Evolutionary conservation across 768 basidiomycete species (phyloP).

Genomic region (Steccherinum ochraceum): DNA sequence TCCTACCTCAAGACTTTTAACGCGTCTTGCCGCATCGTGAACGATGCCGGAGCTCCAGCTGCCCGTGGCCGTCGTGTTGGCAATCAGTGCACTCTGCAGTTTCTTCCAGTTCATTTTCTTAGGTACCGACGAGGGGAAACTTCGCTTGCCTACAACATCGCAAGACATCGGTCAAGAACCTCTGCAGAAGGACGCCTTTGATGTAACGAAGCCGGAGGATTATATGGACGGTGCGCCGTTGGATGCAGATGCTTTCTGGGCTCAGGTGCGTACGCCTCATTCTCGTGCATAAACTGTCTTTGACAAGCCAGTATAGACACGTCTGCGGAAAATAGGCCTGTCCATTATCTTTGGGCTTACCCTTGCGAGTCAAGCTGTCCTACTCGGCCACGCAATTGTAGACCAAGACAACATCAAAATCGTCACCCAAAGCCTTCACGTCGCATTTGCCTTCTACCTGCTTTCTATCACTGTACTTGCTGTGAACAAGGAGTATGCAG

Average conservation of each 20-base stretch:
- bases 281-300: not conserved
- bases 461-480: constrained; percentile 46
- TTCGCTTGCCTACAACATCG: constrained; percentile 36
- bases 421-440: constrained; percentile 38
- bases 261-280: constrained; percentile 30
- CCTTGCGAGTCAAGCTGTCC: constrained; percentile 43
- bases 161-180: no score
- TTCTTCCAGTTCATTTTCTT: no score
- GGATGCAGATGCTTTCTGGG: constrained; percentile 55
- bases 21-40: no score
- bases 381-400: constrained; percentile 48
- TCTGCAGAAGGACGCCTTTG: constrained; percentile 53
- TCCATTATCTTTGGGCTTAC: constrained; percentile 39
- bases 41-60: constrained; percentile 57
- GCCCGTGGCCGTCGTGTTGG: constrained; percentile 42
- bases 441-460: constrained; percentile 54
- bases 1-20: no score
- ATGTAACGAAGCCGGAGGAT: constrained; percentile 70
- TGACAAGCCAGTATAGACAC: constrained; percentile 37
- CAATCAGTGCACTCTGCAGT: constrained; percentile 38
- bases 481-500: constrained; percentile 36
- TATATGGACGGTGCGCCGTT: constrained; percentile 60
- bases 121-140: constrained; percentile 40
- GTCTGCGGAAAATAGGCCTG: constrained; percentile 49
- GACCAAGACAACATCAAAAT: constrained; percentile 22